Base-by-base conservation (phyloP, 441 rosid genomes). In the Theobroma grandiflorum region DNA sequence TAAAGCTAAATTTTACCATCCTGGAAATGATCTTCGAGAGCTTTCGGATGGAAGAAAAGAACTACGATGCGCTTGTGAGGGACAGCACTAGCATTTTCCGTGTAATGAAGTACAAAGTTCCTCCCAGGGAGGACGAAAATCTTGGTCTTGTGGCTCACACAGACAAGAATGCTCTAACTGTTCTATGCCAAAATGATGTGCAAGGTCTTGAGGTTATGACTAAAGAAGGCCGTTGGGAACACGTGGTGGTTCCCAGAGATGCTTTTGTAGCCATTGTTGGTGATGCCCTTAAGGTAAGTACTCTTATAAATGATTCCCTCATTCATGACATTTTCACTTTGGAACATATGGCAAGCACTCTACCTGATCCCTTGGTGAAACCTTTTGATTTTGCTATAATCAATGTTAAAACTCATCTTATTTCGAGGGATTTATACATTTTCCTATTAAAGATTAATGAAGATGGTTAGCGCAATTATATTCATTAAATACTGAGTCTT, bases 21-120 rank as follows among this genome's bases (percentile, higher is more conserved):
- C 22, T 84, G 78, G 85, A 80, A 70, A 86, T 87, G 91, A 78
- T 90, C 0, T 75, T 85, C 43, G 87, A 86, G 66, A 87, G 89
- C 82, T 87, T 83, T 26, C 88, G 87, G 8, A 70, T 85, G 61
- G 86, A 77, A 38, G 65, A 55, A 69, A 78, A 81, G 37, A 64
- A 71, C 2, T 84, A 79, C 7, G 82, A 82, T 15, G 80, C 85
- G 0, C 72, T 81, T 26, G 61, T 78, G 9, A 64, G 80, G 15
- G 88, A 86, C 4, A 84, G 78, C 73, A 53, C 80, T 0, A 82
- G 64, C 76, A 2, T 73, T n/a, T 73, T 55, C 12, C 52, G 85
- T 2, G 68, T 79, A 57, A 81, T 86, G 83, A 81, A 69, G 47
- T 85, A 74, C 83, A 62, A 2, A 61, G 74, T 75, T 1, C 86